Evolutionary conservation across 2,329 filamentous ascomycete species (phyloP).

Genomic region (Thelonectria rubi): DNA sequence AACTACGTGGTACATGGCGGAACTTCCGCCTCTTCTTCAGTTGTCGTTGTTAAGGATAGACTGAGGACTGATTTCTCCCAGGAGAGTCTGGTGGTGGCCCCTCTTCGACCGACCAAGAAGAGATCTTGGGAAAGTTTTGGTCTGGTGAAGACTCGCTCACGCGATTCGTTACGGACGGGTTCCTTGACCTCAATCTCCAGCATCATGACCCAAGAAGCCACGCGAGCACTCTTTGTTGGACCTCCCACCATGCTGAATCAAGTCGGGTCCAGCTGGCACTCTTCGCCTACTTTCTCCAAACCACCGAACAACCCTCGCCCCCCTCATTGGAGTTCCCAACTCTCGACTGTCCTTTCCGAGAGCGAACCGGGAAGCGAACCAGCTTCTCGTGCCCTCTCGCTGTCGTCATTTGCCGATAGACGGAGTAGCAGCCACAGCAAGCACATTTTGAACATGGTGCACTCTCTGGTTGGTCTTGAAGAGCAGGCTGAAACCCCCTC

Average conservation of each 20-base stretch:
- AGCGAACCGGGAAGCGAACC: constrained; percentile 63
- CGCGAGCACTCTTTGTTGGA: constrained; percentile 45
- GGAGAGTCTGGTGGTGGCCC: constrained; percentile 67
- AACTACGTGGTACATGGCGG: constrained; percentile 64
- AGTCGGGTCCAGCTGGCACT: constrained; percentile 35
- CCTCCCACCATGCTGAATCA: constrained; percentile 42
- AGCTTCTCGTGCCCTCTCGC: constrained; percentile 59
- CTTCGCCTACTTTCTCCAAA: constrained; percentile 26
- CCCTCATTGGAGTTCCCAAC: constrained; percentile 71
- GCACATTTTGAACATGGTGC: constrained; percentile 66
- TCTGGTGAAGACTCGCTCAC: constrained; percentile 60
- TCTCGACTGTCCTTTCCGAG: constrained; percentile 71
- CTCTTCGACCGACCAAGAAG: constrained; percentile 59
- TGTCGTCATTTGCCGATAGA: constrained; percentile 53
- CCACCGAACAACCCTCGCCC: constrained; percentile 45
- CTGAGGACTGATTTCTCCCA: constrained; percentile 63
- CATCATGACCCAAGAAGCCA: constrained; percentile 60
- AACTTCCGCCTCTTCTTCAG: constrained; percentile 52
- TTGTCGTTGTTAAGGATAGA: constrained; percentile 46
- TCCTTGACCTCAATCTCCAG: constrained; percentile 67
- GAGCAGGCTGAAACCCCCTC: constrained; percentile 49
- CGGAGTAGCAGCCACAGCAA: constrained; percentile 62
- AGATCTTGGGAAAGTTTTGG: constrained; percentile 59
- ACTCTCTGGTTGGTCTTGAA: constrained; percentile 58
- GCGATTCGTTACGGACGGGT: constrained; percentile 61